Evolutionary conservation across 345 rosid genomes (phyloP).

Genomic region (Lagerstroemia speciosa): DNA sequence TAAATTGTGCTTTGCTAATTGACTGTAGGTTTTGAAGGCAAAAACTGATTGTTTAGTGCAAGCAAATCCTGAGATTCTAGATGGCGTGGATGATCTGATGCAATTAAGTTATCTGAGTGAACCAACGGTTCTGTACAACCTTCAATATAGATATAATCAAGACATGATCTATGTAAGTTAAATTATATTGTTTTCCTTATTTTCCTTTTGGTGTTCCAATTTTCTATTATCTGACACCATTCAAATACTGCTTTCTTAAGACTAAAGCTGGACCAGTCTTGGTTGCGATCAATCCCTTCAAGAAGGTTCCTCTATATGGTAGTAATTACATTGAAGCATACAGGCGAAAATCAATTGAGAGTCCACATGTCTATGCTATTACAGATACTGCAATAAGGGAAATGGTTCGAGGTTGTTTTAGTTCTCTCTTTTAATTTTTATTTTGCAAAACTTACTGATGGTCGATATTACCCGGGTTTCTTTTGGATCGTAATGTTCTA

Average conservation of each 20-base stretch:
- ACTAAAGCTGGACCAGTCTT: slow-evolving; percentile 98
- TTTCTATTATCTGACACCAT: neutral
- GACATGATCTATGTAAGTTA: slow-evolving; percentile 89
- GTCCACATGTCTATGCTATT: slow-evolving; percentile 93
- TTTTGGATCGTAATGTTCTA: slow-evolving; percentile 19
- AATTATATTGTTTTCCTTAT: slow-evolving; percentile 10
- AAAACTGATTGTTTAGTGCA: slow-evolving; percentile 63
- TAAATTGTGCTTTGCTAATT: slow-evolving; percentile 8
- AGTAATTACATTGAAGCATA: slow-evolving; percentile 72
- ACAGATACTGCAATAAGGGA: slow-evolving; percentile 95
- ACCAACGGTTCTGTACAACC: slow-evolving; percentile 90
- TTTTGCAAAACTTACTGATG: neutral
- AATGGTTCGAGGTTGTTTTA: slow-evolving; percentile 77
- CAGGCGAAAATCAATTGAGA: slow-evolving; percentile 59
- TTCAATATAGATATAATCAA: slow-evolving; percentile 74
- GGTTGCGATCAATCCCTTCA: slow-evolving; percentile 96
- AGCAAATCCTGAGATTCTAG: slow-evolving; percentile 97
- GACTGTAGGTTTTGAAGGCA: slow-evolving; percentile 51
- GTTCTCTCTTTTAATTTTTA: slow-evolving; percentile 10
- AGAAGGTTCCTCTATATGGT: slow-evolving; percentile 83
- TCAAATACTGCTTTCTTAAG: slow-evolving; percentile 30
- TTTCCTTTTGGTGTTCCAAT: slow-evolving; percentile 9
- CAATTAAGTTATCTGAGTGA: slow-evolving; percentile 96
- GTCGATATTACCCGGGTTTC: neutral
- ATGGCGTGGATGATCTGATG: slow-evolving; percentile 97